Base-by-base conservation (phyloP, 768 basidiomycete species). In the Hygrophorus pudorinus region DNA sequence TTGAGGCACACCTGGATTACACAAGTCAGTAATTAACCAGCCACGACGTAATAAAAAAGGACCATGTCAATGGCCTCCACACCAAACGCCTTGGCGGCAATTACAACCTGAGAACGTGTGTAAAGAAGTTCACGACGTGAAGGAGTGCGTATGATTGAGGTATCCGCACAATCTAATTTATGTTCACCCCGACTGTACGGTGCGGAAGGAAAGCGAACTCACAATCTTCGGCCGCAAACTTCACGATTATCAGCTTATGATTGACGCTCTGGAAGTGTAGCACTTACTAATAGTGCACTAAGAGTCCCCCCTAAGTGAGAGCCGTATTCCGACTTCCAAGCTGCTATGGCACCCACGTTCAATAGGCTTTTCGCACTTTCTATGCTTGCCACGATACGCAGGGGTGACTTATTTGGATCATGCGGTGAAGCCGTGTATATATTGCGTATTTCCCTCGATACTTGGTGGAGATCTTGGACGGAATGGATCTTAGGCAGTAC, bases 171-270 rank as follows among this genome's bases (percentile, higher is more conserved):
- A 59, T 89, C 90, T 94, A 46, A 32, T 47, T n/a, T 52, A 18
- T 37, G 35, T 37, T 38, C 17, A 24, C n/a, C 33, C 13, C 50
- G 45, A n/a, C 27, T 24, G 29, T 27, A 21, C 34, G 35, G 35
- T 12, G 14, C 31, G 45, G 13, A 38, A 28, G 32, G 10, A 37
- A 46, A 28, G 29, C 51, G 24, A 17, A 56, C 73, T 50, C 60
- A 91, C 89, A 94, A 55, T 97, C 92, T 66, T 97, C 92, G 16
- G 91, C 88, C 2, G 88, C 92, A 59, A 96, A 97, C 92, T 94
- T 52, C 1, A 29, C 35, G 24, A 3, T 3, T 24, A 24, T 42
- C 31, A 48, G 24, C 36, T 44, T 16, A 44, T 10, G 11, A 27
- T 28, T 21, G 3, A 41, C 13, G 33, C 35, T 14, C 21, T 12